Conservation (phyloP, 345 rosid species). For the Hypericum androsaemum region DNA sequence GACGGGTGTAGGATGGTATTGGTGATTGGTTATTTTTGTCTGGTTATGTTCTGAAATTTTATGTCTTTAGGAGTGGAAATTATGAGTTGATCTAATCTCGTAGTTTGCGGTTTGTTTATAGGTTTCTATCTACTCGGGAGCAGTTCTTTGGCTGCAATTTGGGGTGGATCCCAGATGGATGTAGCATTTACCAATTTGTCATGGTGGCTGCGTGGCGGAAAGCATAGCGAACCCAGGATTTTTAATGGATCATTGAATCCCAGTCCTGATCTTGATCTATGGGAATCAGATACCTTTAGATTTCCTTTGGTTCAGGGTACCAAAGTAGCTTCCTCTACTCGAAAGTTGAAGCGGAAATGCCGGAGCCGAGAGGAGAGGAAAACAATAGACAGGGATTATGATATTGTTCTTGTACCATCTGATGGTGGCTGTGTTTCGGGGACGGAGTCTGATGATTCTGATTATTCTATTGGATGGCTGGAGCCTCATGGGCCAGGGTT, state of each 20-base stretch:
- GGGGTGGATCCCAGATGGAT: slow-evolving; percentile 32
- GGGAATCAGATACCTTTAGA: slow-evolving; percentile 49
- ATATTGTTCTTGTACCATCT: slow-evolving; percentile 64
- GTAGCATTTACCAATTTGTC: slow-evolving; percentile 45
- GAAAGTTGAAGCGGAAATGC: slow-evolving; percentile 55
- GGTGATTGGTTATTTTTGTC: no score
- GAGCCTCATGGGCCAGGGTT: slow-evolving; percentile 73
- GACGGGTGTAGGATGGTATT: no score
- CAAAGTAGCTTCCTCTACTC: slow-evolving; percentile 35
- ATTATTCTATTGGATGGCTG: slow-evolving; percentile 72
- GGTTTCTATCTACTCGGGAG: no score
- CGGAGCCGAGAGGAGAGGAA: slow-evolving; percentile 56
- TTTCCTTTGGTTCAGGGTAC: slow-evolving; percentile 38
- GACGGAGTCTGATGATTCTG: slow-evolving; percentile 62
- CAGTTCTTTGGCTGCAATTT: background rate
- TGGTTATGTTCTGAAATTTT: no score
- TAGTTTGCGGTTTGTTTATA: background rate
- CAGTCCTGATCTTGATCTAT: slow-evolving; percentile 27
- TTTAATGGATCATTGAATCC: slow-evolving; percentile 31
- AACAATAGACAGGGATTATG: slow-evolving; percentile 50
- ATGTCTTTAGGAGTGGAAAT: no score
- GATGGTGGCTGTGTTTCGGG: slow-evolving; percentile 72
- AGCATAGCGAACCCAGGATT: slow-evolving; percentile 37
- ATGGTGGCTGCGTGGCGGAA: slow-evolving; percentile 62
- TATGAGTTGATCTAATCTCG: background rate